These are phyloP conservation scores for Serendipita indica DNA, from an alignment of 768 basidiomycete genomes.

Conservation along the genomic window DNA sequence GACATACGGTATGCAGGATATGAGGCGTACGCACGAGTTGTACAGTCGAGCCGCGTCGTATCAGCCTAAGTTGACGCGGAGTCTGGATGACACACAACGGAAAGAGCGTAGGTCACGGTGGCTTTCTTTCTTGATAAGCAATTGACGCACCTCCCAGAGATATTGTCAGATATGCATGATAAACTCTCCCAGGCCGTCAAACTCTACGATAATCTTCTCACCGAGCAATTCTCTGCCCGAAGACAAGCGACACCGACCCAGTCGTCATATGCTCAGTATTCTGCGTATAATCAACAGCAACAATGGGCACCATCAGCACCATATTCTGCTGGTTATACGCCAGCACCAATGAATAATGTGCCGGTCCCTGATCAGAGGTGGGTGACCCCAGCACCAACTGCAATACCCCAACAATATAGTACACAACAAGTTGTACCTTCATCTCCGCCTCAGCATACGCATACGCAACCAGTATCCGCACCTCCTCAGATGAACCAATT, in stretches of 20 bases:
- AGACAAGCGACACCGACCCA: constrained; percentile 19
- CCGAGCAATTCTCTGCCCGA: constrained; percentile 69
- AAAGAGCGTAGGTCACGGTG: constrained; percentile 56
- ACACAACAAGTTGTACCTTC: constrained; percentile 16
- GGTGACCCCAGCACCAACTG: neutral
- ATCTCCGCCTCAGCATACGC: constrained; percentile 16
- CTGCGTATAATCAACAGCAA: neutral
- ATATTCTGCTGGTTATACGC: constrained; percentile 10
- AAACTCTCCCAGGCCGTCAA: constrained; percentile 86
- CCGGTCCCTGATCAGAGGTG: constrained; percentile 24
- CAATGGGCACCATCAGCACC: neutral
- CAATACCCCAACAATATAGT: constrained; percentile 13
- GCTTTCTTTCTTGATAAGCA: neutral
- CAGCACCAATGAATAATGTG: constrained; percentile 14
- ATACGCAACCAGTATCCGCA: neutral
- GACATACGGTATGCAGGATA: constrained; percentile 59
- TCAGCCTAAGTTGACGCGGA: constrained; percentile 69
- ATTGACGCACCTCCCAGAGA: constrained; percentile 42
- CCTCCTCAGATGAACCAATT: constrained; percentile 12
- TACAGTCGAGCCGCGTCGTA: constrained; percentile 69
- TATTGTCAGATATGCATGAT: constrained; percentile 86
- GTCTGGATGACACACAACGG: constrained; percentile 65
- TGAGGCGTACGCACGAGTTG: constrained; percentile 64
- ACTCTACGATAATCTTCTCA: constrained; percentile 77
- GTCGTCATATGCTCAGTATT: neutral